Base-by-base conservation (phyloP, 1,284 basidiomycete genomes). In the Rhodotorula glutinis region DNA sequence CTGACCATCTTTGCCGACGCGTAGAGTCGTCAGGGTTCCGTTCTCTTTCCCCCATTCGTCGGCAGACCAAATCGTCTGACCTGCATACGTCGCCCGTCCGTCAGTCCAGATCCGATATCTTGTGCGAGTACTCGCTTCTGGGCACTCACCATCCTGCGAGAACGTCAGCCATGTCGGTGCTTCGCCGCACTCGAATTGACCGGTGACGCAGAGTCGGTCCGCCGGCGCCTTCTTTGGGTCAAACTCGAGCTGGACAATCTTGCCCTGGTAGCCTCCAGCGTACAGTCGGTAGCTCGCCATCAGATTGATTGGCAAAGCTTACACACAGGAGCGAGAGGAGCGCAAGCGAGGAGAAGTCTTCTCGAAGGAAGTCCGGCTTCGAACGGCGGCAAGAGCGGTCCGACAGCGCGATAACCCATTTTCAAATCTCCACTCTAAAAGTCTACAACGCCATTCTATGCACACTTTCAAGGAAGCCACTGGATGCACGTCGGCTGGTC, bases 91-190 rank as follows among this genome's bases (percentile, higher is more conserved):
- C 25, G 25, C 25, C 25, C 49, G 16, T 16, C 46, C 7, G 13
- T 38, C 5, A 7, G 11, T 5, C 11, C 33, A 38, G 33, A 5
- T 38, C 33, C 11, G 33, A 38, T 11, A 38, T 11, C 11, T 11
- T 38, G 7, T 38, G 33, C 33, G 33, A 38, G 33, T 11, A 38
- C 33, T 38, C 33, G 33, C 11, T 38, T 38, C 7, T 11, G 33
- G 33, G 33, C 5, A 40, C 43, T 44, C 30, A 65, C 60, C 52
- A 16, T 60, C 54, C 11, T 41, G 19, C 1, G 60, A 62, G 38
- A 62, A 56, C 0, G 60, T 57, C 29, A 73, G 60, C 71, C 71
- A 73, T 4, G 71, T 73, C 9, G 71, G 71, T 0, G 69, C 68
- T 4, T 23, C 16, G 3, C 71, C 71, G 25, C 54, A 63, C 19